phyloP scores from a whole-genome alignment of 1,284 basidiomycete genomes.

The Trametes pubescens region DNA sequence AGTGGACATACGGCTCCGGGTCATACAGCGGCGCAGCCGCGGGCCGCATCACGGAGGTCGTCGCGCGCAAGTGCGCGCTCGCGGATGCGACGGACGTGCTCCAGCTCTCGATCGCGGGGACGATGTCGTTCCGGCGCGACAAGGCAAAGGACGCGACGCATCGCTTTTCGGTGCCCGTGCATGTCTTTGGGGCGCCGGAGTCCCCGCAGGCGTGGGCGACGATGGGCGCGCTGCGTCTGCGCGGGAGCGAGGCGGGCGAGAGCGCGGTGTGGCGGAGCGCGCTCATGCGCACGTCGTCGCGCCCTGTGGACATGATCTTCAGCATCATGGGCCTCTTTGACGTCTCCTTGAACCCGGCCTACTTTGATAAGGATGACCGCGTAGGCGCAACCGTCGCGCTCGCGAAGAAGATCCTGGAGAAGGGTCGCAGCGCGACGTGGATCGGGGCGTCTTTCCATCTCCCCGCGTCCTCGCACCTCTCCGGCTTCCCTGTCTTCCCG shows the following conservation, averaged over 20 bases:
- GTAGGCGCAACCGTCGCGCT: slow-evolving; percentile 37
- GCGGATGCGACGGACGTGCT: slow-evolving; percentile 22
- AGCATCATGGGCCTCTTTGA: slow-evolving; percentile 43
- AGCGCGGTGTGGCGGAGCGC: slow-evolving; percentile 36
- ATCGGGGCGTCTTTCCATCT: slow-evolving; percentile 26
- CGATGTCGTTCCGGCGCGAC: slow-evolving; percentile 14
- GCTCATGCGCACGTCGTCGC: slow-evolving; percentile 38
- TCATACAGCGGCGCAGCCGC: slow-evolving; percentile 12
- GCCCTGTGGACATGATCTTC: slow-evolving; percentile 41
- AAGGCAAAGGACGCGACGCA: slow-evolving; percentile 4
- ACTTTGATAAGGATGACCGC: slow-evolving; percentile 34
- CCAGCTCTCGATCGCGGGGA: slow-evolving; percentile 17
- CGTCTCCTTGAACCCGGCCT: slow-evolving; percentile 32
- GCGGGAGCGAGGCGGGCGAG: slow-evolving; percentile 4
- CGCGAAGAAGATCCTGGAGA: slow-evolving; percentile 18
- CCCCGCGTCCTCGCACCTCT: slow-evolving; percentile 16
- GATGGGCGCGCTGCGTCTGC: slow-evolving; percentile 16
- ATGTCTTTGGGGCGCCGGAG: slow-evolving; percentile 9
- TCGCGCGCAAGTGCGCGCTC: slow-evolving; percentile 20
- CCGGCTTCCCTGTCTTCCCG: slow-evolving; percentile 25
- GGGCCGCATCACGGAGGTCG: slow-evolving; percentile 21
- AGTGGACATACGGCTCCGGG: slow-evolving; percentile 21
- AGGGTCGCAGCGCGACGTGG: slow-evolving; percentile 22
- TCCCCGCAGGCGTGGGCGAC: slow-evolving; percentile 11
- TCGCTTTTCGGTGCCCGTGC: slow-evolving; percentile 12